phyloP scores from a whole-genome alignment of 2,329 filamentous ascomycete genomes.

The Botrytis squamosa region DNA sequence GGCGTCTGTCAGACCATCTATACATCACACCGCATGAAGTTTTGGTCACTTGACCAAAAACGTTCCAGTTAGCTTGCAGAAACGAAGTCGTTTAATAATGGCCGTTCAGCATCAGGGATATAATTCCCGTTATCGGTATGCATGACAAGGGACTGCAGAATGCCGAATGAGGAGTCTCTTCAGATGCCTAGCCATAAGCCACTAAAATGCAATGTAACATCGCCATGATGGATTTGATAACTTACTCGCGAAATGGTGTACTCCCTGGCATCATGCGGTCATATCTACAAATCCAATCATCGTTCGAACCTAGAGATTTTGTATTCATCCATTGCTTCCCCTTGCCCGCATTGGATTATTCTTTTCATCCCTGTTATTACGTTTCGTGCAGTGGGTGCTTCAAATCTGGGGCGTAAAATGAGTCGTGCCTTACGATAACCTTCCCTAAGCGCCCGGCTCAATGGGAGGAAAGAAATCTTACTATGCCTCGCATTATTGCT shows the following conservation, averaged over 20 bases:
- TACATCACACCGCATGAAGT: slow-evolving; percentile 24
- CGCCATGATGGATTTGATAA: slow-evolving; percentile 16
- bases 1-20: slow-evolving; percentile 22
- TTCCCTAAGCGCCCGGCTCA: slow-evolving; percentile 40
- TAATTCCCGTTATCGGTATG: slow-evolving; percentile 32
- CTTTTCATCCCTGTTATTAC: slow-evolving; percentile 29
- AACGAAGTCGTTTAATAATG: slow-evolving; percentile 29
- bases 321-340: background rate
- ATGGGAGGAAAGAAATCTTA: slow-evolving; percentile 30
- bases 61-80: slow-evolving; percentile 36
- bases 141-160: slow-evolving; percentile 34
- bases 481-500: slow-evolving; percentile 36
- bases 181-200: slow-evolving; percentile 19
- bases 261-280: slow-evolving; percentile 26
- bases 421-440: slow-evolving; percentile 37
- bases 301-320: slow-evolving; percentile 13
- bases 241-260: background rate
- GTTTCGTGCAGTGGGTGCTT: slow-evolving; percentile 23
- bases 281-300: slow-evolving; percentile 26
- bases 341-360: slow-evolving; percentile 12
- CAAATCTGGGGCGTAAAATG: slow-evolving; percentile 25
- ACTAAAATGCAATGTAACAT: slow-evolving; percentile 29
- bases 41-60: slow-evolving; percentile 51
- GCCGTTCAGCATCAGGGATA: slow-evolving; percentile 23
- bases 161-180: slow-evolving; percentile 22